Conservation (phyloP, 169 alveolate genomes). For the Eimeria brunetti region DNA sequence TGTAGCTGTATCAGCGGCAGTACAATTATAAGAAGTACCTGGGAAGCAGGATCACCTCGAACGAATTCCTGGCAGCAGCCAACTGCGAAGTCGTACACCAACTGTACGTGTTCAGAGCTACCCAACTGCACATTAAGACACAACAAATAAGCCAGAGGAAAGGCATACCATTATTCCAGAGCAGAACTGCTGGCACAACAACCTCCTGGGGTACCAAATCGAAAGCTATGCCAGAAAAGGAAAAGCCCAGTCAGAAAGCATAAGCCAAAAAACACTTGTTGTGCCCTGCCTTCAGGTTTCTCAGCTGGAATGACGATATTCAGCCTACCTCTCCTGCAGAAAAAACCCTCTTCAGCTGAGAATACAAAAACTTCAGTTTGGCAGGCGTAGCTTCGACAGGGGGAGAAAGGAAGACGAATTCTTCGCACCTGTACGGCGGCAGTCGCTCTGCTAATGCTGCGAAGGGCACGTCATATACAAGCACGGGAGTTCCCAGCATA, state of each 20-base stretch:
- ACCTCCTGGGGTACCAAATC: not conserved
- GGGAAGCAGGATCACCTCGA: constrained; percentile 72
- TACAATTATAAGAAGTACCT: constrained; percentile 55
- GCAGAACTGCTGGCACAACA: not conserved
- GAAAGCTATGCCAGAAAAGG: not conserved
- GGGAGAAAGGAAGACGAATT: constrained; percentile 68
- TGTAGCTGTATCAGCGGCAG: not conserved
- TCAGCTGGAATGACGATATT: not conserved
- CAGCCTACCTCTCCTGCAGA: constrained; percentile 53
- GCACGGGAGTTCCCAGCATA: not conserved
- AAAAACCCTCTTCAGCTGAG: constrained; percentile 50
- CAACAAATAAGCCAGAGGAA: not conserved
- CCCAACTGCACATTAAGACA: constrained; percentile 70
- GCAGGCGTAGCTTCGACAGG: constrained; percentile 73
- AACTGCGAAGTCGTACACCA: constrained; percentile 80
- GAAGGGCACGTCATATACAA: not conserved
- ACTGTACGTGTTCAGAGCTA: constrained; percentile 76
- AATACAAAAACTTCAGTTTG: constrained; percentile 43
- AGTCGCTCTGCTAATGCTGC: constrained; percentile 79
- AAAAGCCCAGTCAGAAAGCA: not conserved
- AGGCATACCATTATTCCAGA: not conserved
- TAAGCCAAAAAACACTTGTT: not conserved
- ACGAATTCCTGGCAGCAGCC: constrained; percentile 81
- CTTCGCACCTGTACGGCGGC: constrained; percentile 78
- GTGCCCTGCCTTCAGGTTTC: not conserved